Base-by-base conservation (phyloP, 75 land plant species). In the Selaginella tamariscina region DNA sequence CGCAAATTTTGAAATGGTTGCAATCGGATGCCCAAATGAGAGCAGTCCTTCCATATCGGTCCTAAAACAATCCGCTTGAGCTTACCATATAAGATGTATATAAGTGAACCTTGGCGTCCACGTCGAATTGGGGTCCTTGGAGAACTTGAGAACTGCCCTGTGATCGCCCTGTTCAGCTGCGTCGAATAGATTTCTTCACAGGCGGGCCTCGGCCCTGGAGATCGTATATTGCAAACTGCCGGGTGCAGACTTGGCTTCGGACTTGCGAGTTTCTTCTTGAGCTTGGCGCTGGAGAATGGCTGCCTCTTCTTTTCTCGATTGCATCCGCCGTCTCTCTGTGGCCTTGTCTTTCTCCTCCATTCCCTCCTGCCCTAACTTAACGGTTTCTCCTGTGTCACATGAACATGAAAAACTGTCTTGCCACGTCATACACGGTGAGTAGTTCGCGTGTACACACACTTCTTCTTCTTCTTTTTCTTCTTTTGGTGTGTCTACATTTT, bases 11-110 rank as follows among this genome's bases (percentile, higher is more conserved):
- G 28, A 67, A 32, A 20, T 77, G 70, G 1, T 39, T 73, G 65
- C 79, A 77, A 77, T 77, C 79, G 23, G 70, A 44, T 24, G 79
- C 79, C 79, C 79, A 77, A 32, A 77, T 77, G 8, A 77, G 75
- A 20, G 79, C 75, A 2, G 79, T 77, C 54, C 79, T 68, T 63
- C 79, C 79, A 63, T 32, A 68, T n/a, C 79, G 75, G 72, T 77
- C 79, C 79, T 77, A 0, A 13, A 29, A 5, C 26, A 5, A 22
- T 59, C 21, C 54, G 20, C 11, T 49, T 49, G 11, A 49, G n/a
- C n/a, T n/a, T n/a, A n/a, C n/a, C n/a, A n/a, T n/a, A n/a, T n/a
- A n/a, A 15, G 49, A 39, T 5, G 49, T 5, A 39, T 26, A 2
- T 65, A 31, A 20, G 49, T 27, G 20, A 32, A 72, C 79, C 66